Evolutionary conservation across 164 flowering plant genomes (phyloP), one percentile per base, ranked within the genome.

Genomic region (Aristolochia contorta): DNA sequence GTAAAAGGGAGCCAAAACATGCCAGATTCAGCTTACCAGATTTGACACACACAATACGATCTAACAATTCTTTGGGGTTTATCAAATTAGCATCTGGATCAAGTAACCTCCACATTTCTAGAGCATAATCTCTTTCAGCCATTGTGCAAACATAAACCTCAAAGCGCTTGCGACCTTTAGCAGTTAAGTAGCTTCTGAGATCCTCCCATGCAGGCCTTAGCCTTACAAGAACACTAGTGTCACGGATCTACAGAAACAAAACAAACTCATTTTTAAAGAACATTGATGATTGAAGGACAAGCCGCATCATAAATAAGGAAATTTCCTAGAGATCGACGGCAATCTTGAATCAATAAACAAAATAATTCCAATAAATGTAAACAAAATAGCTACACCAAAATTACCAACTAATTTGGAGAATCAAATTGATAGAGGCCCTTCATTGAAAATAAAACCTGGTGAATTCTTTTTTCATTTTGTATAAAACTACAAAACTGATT

Each of bases 31-130:
- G 68, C 81, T 74, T 71, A 91, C 99, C 99, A 69, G 96, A 77
- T 62, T 91, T 94, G 23, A 94, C 97, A 70, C 99, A 91, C 30
- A 91, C 97, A 71, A 94, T 86, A 37, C 97, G 96, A 27, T 83
- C 80, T 73, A 87, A 69, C 37, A 91, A 74, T 64, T 85, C 89
- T 48, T 73, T 86, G 3, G 84, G 67, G 74, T 71, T 86, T 64
- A 94, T 94, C 74, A 94, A 76, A 68, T 91, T 89, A 59, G 79
- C 81, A 32, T 87, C 99, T 32, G 97, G 99, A 74, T 94, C 99
- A 71, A 94, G 96, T 73, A 94, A 96, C 76, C 99, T 84, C 99
- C 99, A 94, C 99, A 94, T 94, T 74, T 94, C 99, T 54, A 94
- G 67, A 61, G 99, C 99, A 80, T 94, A 94, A 72, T 94, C 99